phyloP scores from a whole-genome alignment of 306 rosid species.

The Pachyrhizus erosus region DNA sequence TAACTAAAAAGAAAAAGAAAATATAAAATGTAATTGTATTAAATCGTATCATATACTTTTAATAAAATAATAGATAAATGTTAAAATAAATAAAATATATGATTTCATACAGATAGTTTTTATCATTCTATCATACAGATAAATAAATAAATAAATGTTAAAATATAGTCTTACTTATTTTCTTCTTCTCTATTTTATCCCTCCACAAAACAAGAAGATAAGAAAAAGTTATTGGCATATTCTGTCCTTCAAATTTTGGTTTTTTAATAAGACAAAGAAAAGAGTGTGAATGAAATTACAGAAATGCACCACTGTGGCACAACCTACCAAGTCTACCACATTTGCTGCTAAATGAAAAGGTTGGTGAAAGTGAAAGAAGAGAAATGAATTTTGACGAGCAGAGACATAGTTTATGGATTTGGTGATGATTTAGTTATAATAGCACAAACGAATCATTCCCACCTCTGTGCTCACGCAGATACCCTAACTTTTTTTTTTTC shows the following conservation, averaged over 20 bases:
- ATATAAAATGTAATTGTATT: too few relatives aligned
- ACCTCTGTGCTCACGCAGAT: constrained; percentile 44
- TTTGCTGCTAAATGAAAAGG: constrained; percentile 49
- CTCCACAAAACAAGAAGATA: background rate
- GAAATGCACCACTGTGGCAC: constrained; percentile 24
- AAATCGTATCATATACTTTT: too few relatives aligned
- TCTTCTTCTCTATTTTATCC: background rate
- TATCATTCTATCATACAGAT: too few relatives aligned
- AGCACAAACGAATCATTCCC: constrained; percentile 43
- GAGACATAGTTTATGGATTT: too few relatives aligned
- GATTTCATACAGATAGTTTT: too few relatives aligned
- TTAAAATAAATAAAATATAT: too few relatives aligned
- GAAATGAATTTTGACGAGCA: constrained; percentile 44
- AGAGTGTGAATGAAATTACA: background rate
- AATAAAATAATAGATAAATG: too few relatives aligned
- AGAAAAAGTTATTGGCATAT: background rate
- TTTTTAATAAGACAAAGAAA: background rate
- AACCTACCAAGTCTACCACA: constrained; percentile 40
- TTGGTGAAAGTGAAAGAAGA: constrained; percentile 52
- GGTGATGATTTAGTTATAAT: constrained; percentile 60
- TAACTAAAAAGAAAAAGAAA: too few relatives aligned
- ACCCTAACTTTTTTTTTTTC: background rate
- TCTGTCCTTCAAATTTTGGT: background rate
- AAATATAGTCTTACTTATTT: too few relatives aligned
- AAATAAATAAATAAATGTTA: too few relatives aligned